Percentiles rank a stretch among this genome's conserved stretches.
phyloP scores from a whole-genome alignment of 345 rosid genomes.

The Pelargonium nanum region DNA sequence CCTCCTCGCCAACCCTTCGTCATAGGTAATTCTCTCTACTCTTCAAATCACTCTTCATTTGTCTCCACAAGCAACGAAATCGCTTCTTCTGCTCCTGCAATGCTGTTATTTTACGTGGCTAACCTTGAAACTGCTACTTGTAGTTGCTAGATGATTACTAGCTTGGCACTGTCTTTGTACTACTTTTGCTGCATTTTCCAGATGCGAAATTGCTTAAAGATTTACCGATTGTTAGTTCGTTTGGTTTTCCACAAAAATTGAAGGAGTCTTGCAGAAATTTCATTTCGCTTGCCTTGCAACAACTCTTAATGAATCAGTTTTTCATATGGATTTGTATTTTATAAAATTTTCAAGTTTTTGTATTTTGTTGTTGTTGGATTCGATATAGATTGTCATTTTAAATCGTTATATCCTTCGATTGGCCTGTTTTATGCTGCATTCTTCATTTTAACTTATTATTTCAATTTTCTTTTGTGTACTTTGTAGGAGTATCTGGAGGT shows the following conservation, averaged over 20 bases:
- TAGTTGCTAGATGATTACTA: too few species aligned
- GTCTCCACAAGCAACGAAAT: too few species aligned
- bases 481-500: slow-evolving; percentile 91
- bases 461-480: slow-evolving; percentile 3
- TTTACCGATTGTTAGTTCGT: neutral
- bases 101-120: neutral
- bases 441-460: neutral
- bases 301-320: neutral
- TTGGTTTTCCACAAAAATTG: neutral
- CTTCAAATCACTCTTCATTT: neutral
- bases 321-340: neutral
- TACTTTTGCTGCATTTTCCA: neutral
- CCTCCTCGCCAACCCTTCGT: slow-evolving; percentile 54
- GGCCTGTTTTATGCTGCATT: neutral
- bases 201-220: neutral
- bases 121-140: too few species aligned
- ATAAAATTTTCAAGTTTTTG: neutral
- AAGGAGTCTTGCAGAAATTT: neutral
- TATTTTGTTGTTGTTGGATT: neutral
- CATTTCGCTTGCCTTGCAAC: neutral
- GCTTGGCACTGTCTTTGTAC: too few species aligned
- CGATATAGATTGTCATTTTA: neutral
- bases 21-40: slow-evolving; percentile 39
- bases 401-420: neutral
- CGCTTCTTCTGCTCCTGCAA: neutral